phyloP scores from a whole-genome alignment of 2,329 filamentous ascomycete species.

The Alternaria postmessia region DNA sequence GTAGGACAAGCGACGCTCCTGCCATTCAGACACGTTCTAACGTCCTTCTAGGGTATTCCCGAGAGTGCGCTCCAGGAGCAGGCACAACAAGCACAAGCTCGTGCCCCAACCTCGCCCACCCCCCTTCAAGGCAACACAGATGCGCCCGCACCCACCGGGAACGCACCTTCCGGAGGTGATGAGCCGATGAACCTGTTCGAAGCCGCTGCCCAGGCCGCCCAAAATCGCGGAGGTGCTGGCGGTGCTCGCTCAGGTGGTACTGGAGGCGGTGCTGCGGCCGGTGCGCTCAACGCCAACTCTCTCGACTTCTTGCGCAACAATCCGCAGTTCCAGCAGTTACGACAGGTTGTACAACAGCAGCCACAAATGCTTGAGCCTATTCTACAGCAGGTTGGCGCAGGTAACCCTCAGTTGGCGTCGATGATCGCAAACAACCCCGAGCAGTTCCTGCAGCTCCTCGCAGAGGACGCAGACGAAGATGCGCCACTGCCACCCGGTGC shows the following conservation, averaged over 20 bases:
- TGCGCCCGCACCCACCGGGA: slow-evolving; percentile 51
- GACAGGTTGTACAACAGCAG: slow-evolving; percentile 96
- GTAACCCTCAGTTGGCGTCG: slow-evolving; percentile 92
- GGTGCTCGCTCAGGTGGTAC: slow-evolving; percentile 58
- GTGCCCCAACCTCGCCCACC: slow-evolving; percentile 52
- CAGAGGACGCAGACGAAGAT: slow-evolving; percentile 87
- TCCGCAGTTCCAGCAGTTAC: slow-evolving; percentile 95
- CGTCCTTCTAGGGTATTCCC: slow-evolving; percentile 77
- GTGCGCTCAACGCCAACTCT: slow-evolving; percentile 70
- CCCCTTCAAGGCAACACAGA: slow-evolving; percentile 42
- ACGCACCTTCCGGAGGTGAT: slow-evolving; percentile 61
- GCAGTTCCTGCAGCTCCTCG: slow-evolving; percentile 88
- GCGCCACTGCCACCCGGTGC: slow-evolving; percentile 85
- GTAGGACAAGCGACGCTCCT: slow-evolving; percentile 60
- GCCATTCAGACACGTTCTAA: slow-evolving; percentile 30
- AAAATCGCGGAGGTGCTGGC: slow-evolving; percentile 55
- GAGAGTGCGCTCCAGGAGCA: slow-evolving; percentile 79
- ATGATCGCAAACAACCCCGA: slow-evolving; percentile 92
- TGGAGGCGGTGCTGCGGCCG: slow-evolving; percentile 60
- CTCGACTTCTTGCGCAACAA: slow-evolving; percentile 95
- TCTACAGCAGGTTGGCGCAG: slow-evolving; percentile 91
- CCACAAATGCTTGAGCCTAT: slow-evolving; percentile 99
- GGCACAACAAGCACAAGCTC: slow-evolving; percentile 51
- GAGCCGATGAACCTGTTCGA: slow-evolving; percentile 89
- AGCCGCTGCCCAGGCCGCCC: slow-evolving; percentile 80